A percentile compares a stretch with the other conserved stretches of the same genome.
Evolutionary conservation across 2,329 filamentous ascomycete genomes (phyloP).

Genomic region (Alternaria sp.): DNA sequence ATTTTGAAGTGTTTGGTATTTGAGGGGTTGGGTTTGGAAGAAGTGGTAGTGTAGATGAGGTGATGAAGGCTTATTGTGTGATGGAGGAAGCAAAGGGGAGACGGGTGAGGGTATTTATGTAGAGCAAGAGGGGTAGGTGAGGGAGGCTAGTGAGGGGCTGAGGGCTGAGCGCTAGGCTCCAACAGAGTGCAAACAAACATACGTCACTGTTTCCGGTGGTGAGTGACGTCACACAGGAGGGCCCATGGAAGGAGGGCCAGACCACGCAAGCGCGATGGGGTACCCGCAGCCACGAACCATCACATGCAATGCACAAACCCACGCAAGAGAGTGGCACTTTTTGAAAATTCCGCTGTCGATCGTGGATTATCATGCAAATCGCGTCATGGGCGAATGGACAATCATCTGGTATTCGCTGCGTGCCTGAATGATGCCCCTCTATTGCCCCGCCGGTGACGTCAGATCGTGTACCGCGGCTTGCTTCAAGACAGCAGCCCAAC

Average conservation of each 20-base stretch:
- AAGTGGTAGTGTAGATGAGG: slow-evolving; percentile 5
- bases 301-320: slow-evolving; percentile 10
- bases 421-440: slow-evolving; percentile 13
- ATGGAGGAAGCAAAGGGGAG: slow-evolving; percentile 18
- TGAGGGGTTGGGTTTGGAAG: slow-evolving; percentile 9
- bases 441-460: slow-evolving; percentile 12
- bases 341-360: slow-evolving; percentile 19
- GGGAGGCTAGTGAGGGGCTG: slow-evolving; percentile 1
- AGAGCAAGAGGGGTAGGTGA: slow-evolving; percentile 6
- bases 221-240: slow-evolving; percentile 5
- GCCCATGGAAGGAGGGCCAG: slow-evolving; percentile 7
- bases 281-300: slow-evolving; percentile 3
- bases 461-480: not conserved
- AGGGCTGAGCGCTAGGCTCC: not conserved
- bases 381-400: slow-evolving; percentile 9
- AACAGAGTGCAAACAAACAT: slow-evolving; percentile 8
- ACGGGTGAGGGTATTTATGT: slow-evolving; percentile 24
- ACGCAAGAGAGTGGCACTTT: slow-evolving; percentile 10
- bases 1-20: slow-evolving; percentile 42
- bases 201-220: not conserved
- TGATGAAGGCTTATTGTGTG: slow-evolving; percentile 18
- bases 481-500: slow-evolving; percentile 5
- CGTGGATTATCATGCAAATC: slow-evolving; percentile 20
- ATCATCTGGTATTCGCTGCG: slow-evolving; percentile 11
- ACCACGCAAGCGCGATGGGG: slow-evolving; percentile 1